A percentile compares a stretch with the other conserved stretches of the same genome.
Evolutionary conservation across 495 filamentous ascomycete species (phyloP).

Genomic region (Chaetomium fimeti): DNA sequence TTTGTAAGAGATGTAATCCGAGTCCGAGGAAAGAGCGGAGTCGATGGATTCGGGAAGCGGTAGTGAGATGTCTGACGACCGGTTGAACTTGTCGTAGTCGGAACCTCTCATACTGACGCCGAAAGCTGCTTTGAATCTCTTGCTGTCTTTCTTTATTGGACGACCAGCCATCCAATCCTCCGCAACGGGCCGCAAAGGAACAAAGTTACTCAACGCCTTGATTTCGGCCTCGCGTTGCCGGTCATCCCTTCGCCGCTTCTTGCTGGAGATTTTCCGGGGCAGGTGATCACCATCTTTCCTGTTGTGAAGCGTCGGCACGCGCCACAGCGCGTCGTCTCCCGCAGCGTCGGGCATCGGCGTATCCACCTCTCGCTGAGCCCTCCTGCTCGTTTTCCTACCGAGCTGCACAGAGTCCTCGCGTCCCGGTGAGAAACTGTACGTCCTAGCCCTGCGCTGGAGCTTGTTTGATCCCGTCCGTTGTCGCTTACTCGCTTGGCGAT

Average conservation of each 20-base stretch:
- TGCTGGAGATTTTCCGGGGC: slow-evolving; percentile 70
- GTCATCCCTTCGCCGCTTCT: slow-evolving; percentile 67
- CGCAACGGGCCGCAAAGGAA: slow-evolving; percentile 59
- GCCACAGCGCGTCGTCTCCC: slow-evolving; percentile 47
- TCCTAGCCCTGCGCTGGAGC: slow-evolving; percentile 47
- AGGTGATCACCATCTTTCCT: slow-evolving; percentile 56
- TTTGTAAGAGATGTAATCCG: slow-evolving; percentile 70
- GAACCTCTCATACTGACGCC: slow-evolving; percentile 28
- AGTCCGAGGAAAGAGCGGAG: slow-evolving; percentile 68
- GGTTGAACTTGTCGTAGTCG: slow-evolving; percentile 59
- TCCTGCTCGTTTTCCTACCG: slow-evolving; percentile 30
- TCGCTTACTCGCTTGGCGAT: slow-evolving; percentile 29
- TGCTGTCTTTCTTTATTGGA: slow-evolving; percentile 62
- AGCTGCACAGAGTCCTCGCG: slow-evolving; percentile 48
- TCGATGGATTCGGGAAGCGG: slow-evolving; percentile 68
- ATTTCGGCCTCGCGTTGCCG: slow-evolving; percentile 80
- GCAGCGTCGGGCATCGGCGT: slow-evolving; percentile 24
- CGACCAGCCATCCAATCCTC: slow-evolving; percentile 49
- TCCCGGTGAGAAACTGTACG: slow-evolving; percentile 56
- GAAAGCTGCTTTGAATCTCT: slow-evolving; percentile 56
- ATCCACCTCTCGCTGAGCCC: slow-evolving; percentile 34
- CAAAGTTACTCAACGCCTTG: slow-evolving; percentile 72
- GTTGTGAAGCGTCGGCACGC: slow-evolving; percentile 67
- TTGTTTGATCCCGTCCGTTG: slow-evolving; percentile 47
- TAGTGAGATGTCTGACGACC: slow-evolving; percentile 70